Evolutionary conservation across 2,329 filamentous ascomycete species (phyloP).

Genomic region (Diplodia mutila): DNA sequence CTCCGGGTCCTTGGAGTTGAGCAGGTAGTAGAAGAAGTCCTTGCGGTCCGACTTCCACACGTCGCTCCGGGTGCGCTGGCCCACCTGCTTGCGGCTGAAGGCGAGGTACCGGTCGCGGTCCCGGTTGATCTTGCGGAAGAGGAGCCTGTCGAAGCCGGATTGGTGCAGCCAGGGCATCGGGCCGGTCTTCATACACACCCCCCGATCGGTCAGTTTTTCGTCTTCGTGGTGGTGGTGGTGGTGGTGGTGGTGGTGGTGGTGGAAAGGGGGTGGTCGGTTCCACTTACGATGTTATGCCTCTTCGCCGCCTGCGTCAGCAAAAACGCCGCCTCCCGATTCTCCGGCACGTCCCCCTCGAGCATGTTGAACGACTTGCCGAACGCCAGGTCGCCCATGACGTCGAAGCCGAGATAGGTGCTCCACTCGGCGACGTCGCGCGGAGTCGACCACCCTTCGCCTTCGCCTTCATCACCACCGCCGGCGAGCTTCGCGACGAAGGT

Average conservation of each 20-base stretch:
- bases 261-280: no score
- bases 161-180: slow-evolving; percentile 31
- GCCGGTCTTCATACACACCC: not conserved
- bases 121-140: slow-evolving; percentile 38
- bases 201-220: not conserved
- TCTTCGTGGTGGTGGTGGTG: not conserved
- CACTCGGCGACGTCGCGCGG: not conserved
- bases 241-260: no score
- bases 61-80: slow-evolving; percentile 8
- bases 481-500: slow-evolving; percentile 44
- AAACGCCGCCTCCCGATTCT: slow-evolving; percentile 32
- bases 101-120: slow-evolving; percentile 36
- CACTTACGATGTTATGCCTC: slow-evolving; percentile 40
- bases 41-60: slow-evolving; percentile 29
- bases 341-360: slow-evolving; percentile 39
- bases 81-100: slow-evolving; percentile 33
- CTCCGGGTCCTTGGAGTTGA: slow-evolving; percentile 52
- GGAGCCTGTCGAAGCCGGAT: slow-evolving; percentile 34
- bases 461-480: not conserved
- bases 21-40: slow-evolving; percentile 55
- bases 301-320: slow-evolving; percentile 40
- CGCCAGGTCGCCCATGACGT: slow-evolving; percentile 56
- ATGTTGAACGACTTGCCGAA: slow-evolving; percentile 52
- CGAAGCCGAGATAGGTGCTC: slow-evolving; percentile 46
- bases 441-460: not conserved